phyloP scores from a whole-genome alignment of 2,329 filamentous ascomycete genomes.

The Rugonectria rugulosa region DNA sequence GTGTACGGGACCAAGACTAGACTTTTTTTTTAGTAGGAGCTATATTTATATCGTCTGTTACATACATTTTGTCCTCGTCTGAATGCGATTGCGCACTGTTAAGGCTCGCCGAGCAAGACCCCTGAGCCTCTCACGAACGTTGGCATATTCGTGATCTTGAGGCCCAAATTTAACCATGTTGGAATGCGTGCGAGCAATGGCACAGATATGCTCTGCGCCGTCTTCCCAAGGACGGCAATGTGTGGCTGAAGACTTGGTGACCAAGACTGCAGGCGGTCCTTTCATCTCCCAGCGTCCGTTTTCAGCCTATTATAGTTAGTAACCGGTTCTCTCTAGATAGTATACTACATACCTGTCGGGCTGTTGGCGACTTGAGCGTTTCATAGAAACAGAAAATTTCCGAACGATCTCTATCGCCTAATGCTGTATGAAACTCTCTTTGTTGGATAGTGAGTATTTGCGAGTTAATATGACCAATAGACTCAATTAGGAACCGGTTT shows the following conservation, averaged over 20 bases:
- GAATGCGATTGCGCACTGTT: background rate
- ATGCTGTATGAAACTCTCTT: slow-evolving; percentile 2
- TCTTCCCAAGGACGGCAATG: slow-evolving; percentile 29
- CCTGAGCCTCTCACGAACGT: slow-evolving; percentile 7
- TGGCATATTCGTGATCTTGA: slow-evolving; percentile 15
- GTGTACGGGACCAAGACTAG: slow-evolving; percentile 24
- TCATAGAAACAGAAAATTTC: slow-evolving; percentile 17
- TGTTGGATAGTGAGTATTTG: slow-evolving; percentile 11
- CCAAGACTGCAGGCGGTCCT: slow-evolving; percentile 28
- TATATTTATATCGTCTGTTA: background rate
- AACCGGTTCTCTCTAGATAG: background rate
- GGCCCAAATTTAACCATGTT: slow-evolving; percentile 38
- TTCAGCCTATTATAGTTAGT: slow-evolving; percentile 20
- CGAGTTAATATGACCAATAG: slow-evolving; percentile 10
- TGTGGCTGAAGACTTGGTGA: slow-evolving; percentile 35
- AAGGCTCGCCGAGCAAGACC: slow-evolving; percentile 11
- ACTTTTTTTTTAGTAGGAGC: background rate
- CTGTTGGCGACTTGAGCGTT: slow-evolving; percentile 32
- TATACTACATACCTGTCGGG: slow-evolving; percentile 27
- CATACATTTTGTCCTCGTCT: slow-evolving; percentile 12
- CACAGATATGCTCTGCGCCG: slow-evolving; percentile 29
- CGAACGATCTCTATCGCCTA: background rate
- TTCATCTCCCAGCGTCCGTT: slow-evolving; percentile 33
- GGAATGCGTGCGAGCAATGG: slow-evolving; percentile 32
- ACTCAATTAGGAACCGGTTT: slow-evolving; percentile 19